These are phyloP conservation scores for Kandelia obovata DNA, from an alignment of 345 rosid genomes.

Conservation along the genomic window DNA sequence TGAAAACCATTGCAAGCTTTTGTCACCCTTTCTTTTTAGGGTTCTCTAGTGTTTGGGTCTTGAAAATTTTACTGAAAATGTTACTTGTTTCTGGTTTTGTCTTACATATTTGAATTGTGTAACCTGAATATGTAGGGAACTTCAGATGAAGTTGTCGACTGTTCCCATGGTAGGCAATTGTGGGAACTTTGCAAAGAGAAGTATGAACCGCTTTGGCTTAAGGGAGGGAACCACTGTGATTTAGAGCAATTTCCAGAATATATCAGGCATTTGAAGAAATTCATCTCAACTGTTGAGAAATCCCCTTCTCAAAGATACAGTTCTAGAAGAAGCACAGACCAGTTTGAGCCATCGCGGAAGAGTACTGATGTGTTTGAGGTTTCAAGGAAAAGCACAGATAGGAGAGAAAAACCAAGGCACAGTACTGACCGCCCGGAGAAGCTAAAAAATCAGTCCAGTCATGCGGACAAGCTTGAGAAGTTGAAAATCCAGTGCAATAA, in stretches of 20 bases:
- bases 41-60: too few relatives aligned
- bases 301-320: conserved; percentile 56
- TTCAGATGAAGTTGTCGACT: conserved; percentile 87
- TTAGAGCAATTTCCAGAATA: conserved; percentile 82
- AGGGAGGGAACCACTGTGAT: conserved; percentile 88
- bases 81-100: too few relatives aligned
- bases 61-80: too few relatives aligned
- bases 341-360: conserved; percentile 46
- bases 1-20: too few relatives aligned
- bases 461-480: conserved; percentile 25
- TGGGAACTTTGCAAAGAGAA: conserved; percentile 97
- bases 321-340: conserved; percentile 63
- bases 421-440: conserved; percentile 63
- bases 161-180: conserved; percentile 89
- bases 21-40: too few relatives aligned
- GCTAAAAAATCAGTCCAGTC: conserved; percentile 45
- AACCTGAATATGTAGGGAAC: conserved; percentile 56
- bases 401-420: conserved; percentile 67
- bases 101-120: conserved; percentile 6
- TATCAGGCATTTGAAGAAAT: conserved; percentile 82
- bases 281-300: conserved; percentile 71
- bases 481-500: conserved; percentile 20
- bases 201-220: conserved; percentile 91
- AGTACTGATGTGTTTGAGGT: conserved; percentile 63
- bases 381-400: conserved; percentile 66